Percentiles rank a stretch among this genome's conserved stretches.
These are phyloP conservation scores for Ophiocordyceps camponoti-saundersi DNA, from an alignment of 2,329 filamentous ascomycete species.

Conservation along the genomic window DNA sequence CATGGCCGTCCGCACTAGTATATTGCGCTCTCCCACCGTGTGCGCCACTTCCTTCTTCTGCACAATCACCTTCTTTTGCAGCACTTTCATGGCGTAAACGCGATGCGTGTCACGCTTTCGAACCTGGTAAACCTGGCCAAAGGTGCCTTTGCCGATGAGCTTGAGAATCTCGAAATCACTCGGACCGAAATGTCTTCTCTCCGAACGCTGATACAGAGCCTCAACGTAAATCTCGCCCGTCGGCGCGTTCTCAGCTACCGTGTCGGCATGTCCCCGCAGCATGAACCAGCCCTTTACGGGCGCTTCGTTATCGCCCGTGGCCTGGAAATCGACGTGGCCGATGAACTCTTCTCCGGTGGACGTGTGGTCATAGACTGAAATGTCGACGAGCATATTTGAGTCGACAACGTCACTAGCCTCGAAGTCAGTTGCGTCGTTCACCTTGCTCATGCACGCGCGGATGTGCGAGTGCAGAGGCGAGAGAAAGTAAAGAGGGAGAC, in stretches of 20 bases:
- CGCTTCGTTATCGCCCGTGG: slow-evolving; percentile 45
- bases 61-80: slow-evolving; percentile 98
- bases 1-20: slow-evolving; percentile 88
- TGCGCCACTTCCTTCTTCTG: slow-evolving; percentile 99
- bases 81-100: slow-evolving; percentile 98
- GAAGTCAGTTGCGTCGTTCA: slow-evolving; percentile 3
- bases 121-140: slow-evolving; percentile 96
- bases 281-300: slow-evolving; percentile 74
- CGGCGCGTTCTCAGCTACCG: slow-evolving; percentile 50
- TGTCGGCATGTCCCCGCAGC: slow-evolving; percentile 59
- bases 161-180: slow-evolving; percentile 93
- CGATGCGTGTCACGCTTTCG: slow-evolving; percentile 90
- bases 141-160: slow-evolving; percentile 94
- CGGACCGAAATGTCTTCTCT: slow-evolving; percentile 83
- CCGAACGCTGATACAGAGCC: slow-evolving; percentile 69
- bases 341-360: slow-evolving; percentile 76
- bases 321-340: slow-evolving; percentile 73
- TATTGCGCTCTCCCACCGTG: slow-evolving; percentile 92
- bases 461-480: no score
- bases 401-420: slow-evolving; percentile 73
- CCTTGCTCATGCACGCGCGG: background rate
- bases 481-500: no score
- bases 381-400: slow-evolving; percentile 74
- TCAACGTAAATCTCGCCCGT: slow-evolving; percentile 84
- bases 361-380: slow-evolving; percentile 80